Evolutionary conservation across 2,329 filamentous ascomycete genomes (phyloP), one percentile per base, ranked within the genome.

Genomic region (Venturia oleaginea): DNA sequence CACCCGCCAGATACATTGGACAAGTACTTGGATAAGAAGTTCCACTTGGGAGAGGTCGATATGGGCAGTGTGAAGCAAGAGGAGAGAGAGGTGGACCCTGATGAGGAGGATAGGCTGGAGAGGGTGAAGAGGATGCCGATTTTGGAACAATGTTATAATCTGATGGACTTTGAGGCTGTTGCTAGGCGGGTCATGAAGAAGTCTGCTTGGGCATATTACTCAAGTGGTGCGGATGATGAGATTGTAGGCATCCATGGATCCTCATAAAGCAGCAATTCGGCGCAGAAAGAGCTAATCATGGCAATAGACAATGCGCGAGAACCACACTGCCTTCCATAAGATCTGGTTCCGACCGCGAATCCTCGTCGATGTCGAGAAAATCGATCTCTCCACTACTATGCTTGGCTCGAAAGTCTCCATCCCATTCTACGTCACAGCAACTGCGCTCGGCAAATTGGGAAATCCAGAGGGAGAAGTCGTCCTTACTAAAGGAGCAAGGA

Each of bases 141-240:
- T 59, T 79, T 97, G 66, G 87, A 90, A 68, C 89, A 95, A 74
- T 96, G 92, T 80, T 96, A 92, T 77, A 97, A 97, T 74, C 78
- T 97, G 66, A 85, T 94, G 79, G 94, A 99, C 78, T 99, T 99
- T 75, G 94, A 99, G 81, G 86, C 91, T 3, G 93, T 97, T 42
- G 94, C 94, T 5, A 86, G 88, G 70, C 82, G 86, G 46, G 86
- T 95, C 65, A 97, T 97, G 93, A 97, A 96, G 84, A 95, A 90
- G 80, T 89, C 88, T 1, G 93, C 93, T 0, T 99, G 94, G 94
- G 94, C 90, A 32, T 99, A 99, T 79, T 99, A 99, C 76, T 96
- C 91, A 0, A 94, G 90, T 72, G 93, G 91, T 65, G 91, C 93
- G 0, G 91, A 94, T 72, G 91, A 95, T 72, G 90, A 93, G 76